phyloP scores from a whole-genome alignment of 305 asterid genomes.

The Nicotiana rustica region DNA sequence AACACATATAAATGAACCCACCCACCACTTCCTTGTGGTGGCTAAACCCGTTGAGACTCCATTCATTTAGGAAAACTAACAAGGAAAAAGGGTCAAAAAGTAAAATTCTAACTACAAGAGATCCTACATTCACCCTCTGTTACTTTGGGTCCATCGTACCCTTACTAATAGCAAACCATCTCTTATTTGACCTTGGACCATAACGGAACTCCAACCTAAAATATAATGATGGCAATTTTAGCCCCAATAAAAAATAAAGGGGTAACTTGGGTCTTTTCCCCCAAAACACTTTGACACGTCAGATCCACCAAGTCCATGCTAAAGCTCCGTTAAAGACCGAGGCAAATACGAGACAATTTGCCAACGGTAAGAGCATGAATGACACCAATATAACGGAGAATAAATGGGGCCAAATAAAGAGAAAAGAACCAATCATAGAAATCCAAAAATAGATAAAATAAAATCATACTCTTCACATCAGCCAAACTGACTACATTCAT shows the following conservation, averaged over 20 bases:
- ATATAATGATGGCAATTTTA: background rate
- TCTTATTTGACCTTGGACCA: background rate
- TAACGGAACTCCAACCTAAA: background rate
- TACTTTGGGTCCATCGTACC: background rate
- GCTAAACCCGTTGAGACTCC: background rate
- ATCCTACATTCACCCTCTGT: background rate
- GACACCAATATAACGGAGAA: background rate
- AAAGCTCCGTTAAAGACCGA: background rate
- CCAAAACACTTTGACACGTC: background rate
- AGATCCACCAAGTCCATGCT: background rate
- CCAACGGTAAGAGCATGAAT: background rate
- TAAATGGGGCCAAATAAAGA: background rate
- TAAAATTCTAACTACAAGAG: background rate
- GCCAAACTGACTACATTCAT: conserved; percentile 22
- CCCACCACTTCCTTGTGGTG: too few species aligned
- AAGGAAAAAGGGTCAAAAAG: background rate
- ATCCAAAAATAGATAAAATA: conserved; percentile 26
- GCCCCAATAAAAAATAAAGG: background rate
- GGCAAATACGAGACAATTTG: background rate
- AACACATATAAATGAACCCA: too few species aligned
- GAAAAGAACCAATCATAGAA: conserved; percentile 10
- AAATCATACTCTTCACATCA: conserved; percentile 13
- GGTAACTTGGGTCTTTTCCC: background rate
- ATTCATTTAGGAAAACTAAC: background rate
- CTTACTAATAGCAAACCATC: background rate